Evolutionary conservation across 352 stramenopile genomes (phyloP).

Genomic region (Phytophthora brassicae): DNA sequence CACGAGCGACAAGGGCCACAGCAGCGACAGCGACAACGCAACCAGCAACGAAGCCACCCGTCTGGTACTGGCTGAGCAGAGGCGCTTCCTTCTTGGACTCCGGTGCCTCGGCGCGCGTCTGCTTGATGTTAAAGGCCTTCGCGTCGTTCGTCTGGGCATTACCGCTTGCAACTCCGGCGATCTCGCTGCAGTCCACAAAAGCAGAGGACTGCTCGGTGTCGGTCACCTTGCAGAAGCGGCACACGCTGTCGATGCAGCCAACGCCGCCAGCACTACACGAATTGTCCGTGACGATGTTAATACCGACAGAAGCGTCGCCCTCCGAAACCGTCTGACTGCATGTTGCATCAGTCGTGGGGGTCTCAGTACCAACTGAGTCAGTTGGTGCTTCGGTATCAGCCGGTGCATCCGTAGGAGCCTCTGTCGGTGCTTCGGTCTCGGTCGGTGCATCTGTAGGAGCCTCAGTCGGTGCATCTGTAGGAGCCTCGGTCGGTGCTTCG

Average conservation of each 20-base stretch:
- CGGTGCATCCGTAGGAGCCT: conserved; percentile 8
- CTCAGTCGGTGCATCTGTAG: not conserved
- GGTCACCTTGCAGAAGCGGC: conserved; percentile 46
- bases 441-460: conserved; percentile 8
- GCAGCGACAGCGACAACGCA: conserved; percentile 36
- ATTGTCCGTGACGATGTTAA: conserved; percentile 39
- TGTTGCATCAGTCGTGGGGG: not conserved
- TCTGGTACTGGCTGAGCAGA: conserved; percentile 8
- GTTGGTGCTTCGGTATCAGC: conserved; percentile 10
- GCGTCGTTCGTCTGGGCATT: conserved; percentile 7
- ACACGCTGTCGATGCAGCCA: conserved; percentile 44
- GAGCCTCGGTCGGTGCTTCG: conserved; percentile 1
- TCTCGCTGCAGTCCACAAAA: conserved; percentile 25
- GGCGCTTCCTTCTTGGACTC: not conserved
- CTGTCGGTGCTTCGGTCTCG: conserved; percentile 5
- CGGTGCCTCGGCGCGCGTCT: conserved; percentile 5
- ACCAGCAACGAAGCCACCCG: conserved; percentile 10
- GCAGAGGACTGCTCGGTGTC: conserved; percentile 23
- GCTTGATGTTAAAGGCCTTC: not conserved
- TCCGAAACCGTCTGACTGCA: conserved; percentile 21
- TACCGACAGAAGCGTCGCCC: conserved; percentile 36
- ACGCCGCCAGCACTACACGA: conserved; percentile 34
- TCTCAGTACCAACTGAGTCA: not conserved
- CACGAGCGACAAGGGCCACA: conserved; percentile 26
- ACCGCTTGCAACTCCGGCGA: not conserved